These are phyloP conservation scores for Lachancea cidri DNA, from an alignment of 805 yeast species.

Conservation along the genomic window DNA sequence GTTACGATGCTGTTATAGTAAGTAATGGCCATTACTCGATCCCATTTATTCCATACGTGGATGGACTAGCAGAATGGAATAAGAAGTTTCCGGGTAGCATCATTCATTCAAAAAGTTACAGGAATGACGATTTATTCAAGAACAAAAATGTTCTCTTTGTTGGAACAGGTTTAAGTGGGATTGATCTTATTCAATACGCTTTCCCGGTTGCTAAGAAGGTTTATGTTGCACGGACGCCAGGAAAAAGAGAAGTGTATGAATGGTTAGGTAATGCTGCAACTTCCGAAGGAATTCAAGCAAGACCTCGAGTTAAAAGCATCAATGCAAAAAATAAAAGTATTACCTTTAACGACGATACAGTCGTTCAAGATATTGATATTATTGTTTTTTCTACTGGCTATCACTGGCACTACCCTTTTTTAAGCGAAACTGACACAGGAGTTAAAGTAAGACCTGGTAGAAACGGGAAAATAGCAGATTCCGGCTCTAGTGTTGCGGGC, in stretches of 20 bases:
- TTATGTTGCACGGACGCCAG: constrained; percentile 69
- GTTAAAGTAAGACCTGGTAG: constrained; percentile 7
- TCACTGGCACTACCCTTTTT: constrained; percentile 27
- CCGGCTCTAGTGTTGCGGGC: constrained; percentile 32
- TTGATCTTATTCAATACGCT: constrained; percentile 39
- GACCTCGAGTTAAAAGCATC: constrained; percentile 34
- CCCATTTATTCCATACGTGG: constrained; percentile 34
- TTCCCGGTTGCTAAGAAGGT: constrained; percentile 36
- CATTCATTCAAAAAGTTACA: constrained; percentile 37
- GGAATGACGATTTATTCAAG: constrained; percentile 26
- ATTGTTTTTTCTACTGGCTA: constrained; percentile 47
- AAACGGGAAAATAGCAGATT: constrained; percentile 8
- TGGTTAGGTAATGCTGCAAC: constrained; percentile 39
- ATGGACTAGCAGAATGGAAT: constrained; percentile 15
- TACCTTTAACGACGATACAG: constrained; percentile 33
- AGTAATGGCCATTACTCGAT: constrained; percentile 40
- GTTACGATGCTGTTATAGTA: constrained; percentile 36
- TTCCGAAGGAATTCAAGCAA: constrained; percentile 32
- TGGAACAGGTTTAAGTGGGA: constrained; percentile 39
- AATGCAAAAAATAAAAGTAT: constrained; percentile 25
- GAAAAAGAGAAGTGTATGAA: constrained; percentile 41
- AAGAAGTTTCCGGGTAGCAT: constrained; percentile 26
- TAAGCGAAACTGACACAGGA: constrained; percentile 9
- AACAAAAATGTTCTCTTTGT: constrained; percentile 31
- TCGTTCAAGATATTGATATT: constrained; percentile 11